These are phyloP conservation scores for Pittosporum tobira DNA, from an alignment of 129 eudicot species.

Conservation along the genomic window DNA sequence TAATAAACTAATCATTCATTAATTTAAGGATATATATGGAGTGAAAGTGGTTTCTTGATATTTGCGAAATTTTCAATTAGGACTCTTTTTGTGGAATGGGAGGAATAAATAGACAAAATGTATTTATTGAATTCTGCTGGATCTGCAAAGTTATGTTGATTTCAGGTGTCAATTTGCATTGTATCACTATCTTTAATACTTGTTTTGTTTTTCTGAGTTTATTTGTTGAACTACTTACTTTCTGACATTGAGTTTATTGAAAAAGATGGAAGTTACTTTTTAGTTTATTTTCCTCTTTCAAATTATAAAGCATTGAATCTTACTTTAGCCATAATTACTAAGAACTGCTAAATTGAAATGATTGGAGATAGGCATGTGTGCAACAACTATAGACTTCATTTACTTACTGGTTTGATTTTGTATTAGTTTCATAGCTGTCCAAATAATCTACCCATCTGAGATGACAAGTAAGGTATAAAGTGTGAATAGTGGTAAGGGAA, in stretches of 20 bases:
- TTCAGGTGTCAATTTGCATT: background rate
- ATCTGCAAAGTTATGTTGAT: constrained; percentile 10
- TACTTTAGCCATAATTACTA: background rate
- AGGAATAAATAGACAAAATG: too few species aligned
- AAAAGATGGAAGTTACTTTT: background rate
- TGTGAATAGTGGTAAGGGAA: too few species aligned
- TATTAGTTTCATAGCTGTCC: background rate
- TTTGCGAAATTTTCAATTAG: too few species aligned
- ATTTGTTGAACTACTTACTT: too few species aligned
- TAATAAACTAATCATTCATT: too few species aligned
- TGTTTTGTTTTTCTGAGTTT: too few species aligned
- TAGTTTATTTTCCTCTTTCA: background rate
- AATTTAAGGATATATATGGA: too few species aligned
- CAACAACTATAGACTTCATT: background rate
- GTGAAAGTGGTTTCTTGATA: too few species aligned
- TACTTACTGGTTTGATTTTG: background rate
- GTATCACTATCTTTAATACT: background rate
- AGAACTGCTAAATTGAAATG: background rate
- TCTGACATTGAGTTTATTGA: too few species aligned
- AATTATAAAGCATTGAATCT: background rate
- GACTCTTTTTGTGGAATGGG: too few species aligned
- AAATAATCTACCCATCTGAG: background rate
- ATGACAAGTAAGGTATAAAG: background rate
- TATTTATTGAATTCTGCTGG: background rate
- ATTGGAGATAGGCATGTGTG: background rate